phyloP scores from a whole-genome alignment of 495 filamentous ascomycete species.

The Talaromyces wortmannii region DNA sequence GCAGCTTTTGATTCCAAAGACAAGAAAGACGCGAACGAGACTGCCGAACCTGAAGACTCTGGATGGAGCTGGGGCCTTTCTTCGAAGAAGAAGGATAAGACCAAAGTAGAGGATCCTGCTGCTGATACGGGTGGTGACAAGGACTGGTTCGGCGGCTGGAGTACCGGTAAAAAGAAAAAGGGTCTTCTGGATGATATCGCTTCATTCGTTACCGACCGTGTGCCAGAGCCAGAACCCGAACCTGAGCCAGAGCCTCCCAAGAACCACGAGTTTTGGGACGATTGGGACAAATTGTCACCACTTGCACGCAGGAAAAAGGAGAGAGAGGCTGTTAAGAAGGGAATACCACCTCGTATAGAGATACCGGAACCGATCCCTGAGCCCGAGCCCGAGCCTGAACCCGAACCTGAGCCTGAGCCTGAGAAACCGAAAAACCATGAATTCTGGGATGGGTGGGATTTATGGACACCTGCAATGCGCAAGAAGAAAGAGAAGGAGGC shows the following conservation, averaged over 20 bases:
- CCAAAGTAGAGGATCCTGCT: slow-evolving; percentile 5
- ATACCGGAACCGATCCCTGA: slow-evolving; percentile 13
- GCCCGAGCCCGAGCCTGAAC: slow-evolving; percentile 14
- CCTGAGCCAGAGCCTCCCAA: slow-evolving; percentile 1
- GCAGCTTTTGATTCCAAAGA: slow-evolving; percentile 10
- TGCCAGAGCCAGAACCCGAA: slow-evolving; percentile 19
- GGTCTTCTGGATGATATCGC: slow-evolving; percentile 20
- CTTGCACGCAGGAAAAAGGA: slow-evolving; percentile 11
- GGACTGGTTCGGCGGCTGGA: slow-evolving; percentile 23
- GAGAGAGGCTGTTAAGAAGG: slow-evolving; percentile 7
- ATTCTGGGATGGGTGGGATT: slow-evolving; percentile 1
- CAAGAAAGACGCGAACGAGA: slow-evolving; percentile 35
- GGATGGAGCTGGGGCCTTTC: slow-evolving; percentile 2
- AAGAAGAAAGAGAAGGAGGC: slow-evolving; percentile 13
- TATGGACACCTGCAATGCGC: slow-evolving; percentile 2
- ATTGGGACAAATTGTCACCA: not conserved
- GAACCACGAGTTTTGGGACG: slow-evolving; percentile 3
- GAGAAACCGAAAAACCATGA: slow-evolving; percentile 6
- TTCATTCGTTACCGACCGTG: slow-evolving; percentile 18
- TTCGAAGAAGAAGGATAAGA: slow-evolving; percentile 4
- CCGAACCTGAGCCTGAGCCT: slow-evolving; percentile 18
- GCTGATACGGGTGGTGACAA: slow-evolving; percentile 17
- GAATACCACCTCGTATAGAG: slow-evolving; percentile 3
- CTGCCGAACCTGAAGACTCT: slow-evolving; percentile 18
- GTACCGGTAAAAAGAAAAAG: slow-evolving; percentile 19